Base-by-base conservation (phyloP, 306 rosid genomes). In the Luffa aegyptiaca region DNA sequence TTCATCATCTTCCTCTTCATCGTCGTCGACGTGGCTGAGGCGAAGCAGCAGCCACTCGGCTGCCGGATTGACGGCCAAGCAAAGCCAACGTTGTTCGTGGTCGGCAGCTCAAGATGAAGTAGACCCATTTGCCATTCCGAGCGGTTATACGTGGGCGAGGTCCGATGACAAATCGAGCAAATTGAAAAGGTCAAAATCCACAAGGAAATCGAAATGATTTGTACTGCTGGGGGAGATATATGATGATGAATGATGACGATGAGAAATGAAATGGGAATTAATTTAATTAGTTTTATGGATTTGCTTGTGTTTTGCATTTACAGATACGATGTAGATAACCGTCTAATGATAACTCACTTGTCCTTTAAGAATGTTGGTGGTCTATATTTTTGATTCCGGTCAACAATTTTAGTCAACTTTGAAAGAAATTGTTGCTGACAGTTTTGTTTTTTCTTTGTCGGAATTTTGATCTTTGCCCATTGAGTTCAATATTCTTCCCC, bases 81-180 rank as follows among this genome's bases (percentile, higher is more conserved):
- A 84, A 33, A 90, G 78, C 9, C 90, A 84, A 17, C 77, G 80
- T 31, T 20, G 79, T 33, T 63, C 81, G 49, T 57, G 79, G 10
- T 33, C 49, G 14, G 84, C 82, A 31, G 86, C 66, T 4, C 86
- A 79, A 64, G 93, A 80, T 26, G 66, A 91, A 45, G 62, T 83
- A 6, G 98, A 95, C 52, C 98, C 98, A 58, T 95, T 95, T 75
- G 92, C 89, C 2, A 95, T 95, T 84, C 98, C 98, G 8, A 84
- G 81, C 11, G 93, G 95, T 48, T 95, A 92, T 75, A 70, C 88
- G 18, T 92, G 97, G 98, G 85, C 87, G 6, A 90, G 86, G 61
- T 83, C 78, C 1, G 93, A 91, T 66, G 93, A 91, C 31, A 90
- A 85, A 65, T 89, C 90, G 65, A 42, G 80, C 61, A 95, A 90